Evolutionary conservation across 2,329 filamentous ascomycete species (phyloP), one percentile per base, ranked within the genome.

Genomic region (Colletotrichum zoysiae): DNA sequence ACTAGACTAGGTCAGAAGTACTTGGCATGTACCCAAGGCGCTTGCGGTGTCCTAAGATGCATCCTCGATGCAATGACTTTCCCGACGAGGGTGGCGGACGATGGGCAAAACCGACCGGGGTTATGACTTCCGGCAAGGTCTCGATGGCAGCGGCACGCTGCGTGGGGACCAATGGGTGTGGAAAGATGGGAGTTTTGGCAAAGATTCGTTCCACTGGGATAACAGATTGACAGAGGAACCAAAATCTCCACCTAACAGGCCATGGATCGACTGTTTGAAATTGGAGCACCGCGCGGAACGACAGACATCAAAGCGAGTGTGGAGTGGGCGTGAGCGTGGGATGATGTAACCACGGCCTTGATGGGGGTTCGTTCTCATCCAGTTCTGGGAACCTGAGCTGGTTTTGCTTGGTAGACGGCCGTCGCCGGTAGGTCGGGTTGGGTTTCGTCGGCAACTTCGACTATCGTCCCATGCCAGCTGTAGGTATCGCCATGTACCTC

Each of bases 371-470:
- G 50, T 56, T n/a, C 35, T 46, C 40, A 38, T 57, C 35, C 33
- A 18, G 23, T 60, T 53, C 46, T 30, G 51, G 35, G 20, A 62
- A 62, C 9, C 44, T 53, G 14, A n/a, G 35, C 9, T 33, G 64
- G 14, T 35, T 55, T 35, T 48, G 46, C 23, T n/a, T 65, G 59
- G 50, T 51, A 53, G 44, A 53, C 65, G 69, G 69, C 30, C 65
- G 55, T 63, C 65, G 65, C 69, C 65, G 65, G 60, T 44, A 60
- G 38, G 59, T 35, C 50, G 65, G 65, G 38, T 64, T 63, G 68
- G 58, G 26, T 57, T 63, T 62, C n/a, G 50, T 61, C 58, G 51
- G 68, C 51, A 71, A 44, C 44, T 63, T 35, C 23, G 18, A 48
- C n/a, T 6, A 14, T 53, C 44, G 44, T 59, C 58, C 42, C 38